Evolutionary conservation across 148 eudicot genomes (phyloP), one percentile per base, ranked within the genome.

Genomic region (Talinum fruticosum): DNA sequence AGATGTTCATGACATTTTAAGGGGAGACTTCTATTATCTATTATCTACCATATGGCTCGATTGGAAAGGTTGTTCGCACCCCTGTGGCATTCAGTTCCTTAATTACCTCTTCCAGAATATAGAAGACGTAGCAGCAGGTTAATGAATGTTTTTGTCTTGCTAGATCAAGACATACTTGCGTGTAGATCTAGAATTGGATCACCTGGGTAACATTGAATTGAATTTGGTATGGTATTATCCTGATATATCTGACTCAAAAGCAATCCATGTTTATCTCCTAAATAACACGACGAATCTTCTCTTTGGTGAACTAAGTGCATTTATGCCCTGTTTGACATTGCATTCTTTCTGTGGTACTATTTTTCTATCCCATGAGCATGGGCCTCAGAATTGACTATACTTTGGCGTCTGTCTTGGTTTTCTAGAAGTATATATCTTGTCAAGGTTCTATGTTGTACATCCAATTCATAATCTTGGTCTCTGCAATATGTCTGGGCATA

Each of bases 71-170:
- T 23, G 1, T 68, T 47, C 44, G 3, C 26, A 36, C 35, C 26
- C 47, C 57, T n/a, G 57, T 41, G 12, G 19, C 3, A 35, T 26
- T 53, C 26, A 6, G 13, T 29, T 34, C 32, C n/a, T 49, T 66
- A 4, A 7, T n/a, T 44, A 49, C 41, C 69, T 1, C 45, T 66
- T 33, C 61, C 49, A 30, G 41, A 30, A 68, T 23, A 23, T 14
- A 33, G 6, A 32, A 77, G 72, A 19, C 49, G n/a, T 29, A 36
- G 30, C 44, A 28, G n/a, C 59, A 10, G 18, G 10, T 75, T 47
- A 8, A 4, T 76, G 78, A 30, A 75, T 76, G 29, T 29, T 8
- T 64, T 65, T 26, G 24, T 49, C 45, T 66, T n/a, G n/a, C 47
- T 66, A 8, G 30, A 69, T 35, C 38, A 65, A 75, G 64, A 51